These are phyloP conservation scores for Eimeria brunetti DNA, from an alignment of 169 alveolate genomes.

Conservation along the genomic window DNA sequence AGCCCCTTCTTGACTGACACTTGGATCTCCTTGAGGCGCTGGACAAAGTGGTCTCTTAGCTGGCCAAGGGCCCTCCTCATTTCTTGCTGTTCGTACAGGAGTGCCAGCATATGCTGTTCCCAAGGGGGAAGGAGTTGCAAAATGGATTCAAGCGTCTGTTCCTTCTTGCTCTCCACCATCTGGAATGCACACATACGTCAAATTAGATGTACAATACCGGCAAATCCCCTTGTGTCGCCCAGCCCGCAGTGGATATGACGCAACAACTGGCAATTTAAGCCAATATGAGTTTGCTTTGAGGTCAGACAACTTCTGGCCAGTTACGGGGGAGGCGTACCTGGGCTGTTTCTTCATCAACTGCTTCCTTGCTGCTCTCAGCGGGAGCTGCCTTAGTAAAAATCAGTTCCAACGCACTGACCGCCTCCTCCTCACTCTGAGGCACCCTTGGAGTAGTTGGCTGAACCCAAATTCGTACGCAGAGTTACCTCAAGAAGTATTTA, in stretches of 20 bases:
- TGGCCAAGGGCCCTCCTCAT: conserved; percentile 86
- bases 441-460: conserved; percentile 37
- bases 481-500: too few species aligned
- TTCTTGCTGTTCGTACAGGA: conserved; percentile 88
- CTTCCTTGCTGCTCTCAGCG: conserved; percentile 37
- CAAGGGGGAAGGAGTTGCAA: conserved; percentile 86
- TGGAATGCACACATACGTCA: conserved; percentile 70
- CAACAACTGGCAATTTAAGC: not conserved
- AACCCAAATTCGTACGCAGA: not conserved
- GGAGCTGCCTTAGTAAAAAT: conserved; percentile 11
- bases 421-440: conserved; percentile 36
- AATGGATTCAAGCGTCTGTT: conserved; percentile 83
- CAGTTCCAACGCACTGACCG: conserved; percentile 60
- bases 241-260: not conserved
- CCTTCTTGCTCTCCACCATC: conserved; percentile 83
- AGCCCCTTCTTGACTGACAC: conserved; percentile 83
- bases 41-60: conserved; percentile 83
- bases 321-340: conserved; percentile 3
- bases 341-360: conserved; percentile 55
- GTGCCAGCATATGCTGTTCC: conserved; percentile 88
- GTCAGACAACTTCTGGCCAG: not conserved
- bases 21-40: conserved; percentile 83
- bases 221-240: not conserved
- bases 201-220: not conserved
- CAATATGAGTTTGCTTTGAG: not conserved